Percentiles rank a stretch among this genome's conserved stretches.
Conservation (phyloP, 805 yeast species). For the Scheffersomyces lignosus region DNA sequence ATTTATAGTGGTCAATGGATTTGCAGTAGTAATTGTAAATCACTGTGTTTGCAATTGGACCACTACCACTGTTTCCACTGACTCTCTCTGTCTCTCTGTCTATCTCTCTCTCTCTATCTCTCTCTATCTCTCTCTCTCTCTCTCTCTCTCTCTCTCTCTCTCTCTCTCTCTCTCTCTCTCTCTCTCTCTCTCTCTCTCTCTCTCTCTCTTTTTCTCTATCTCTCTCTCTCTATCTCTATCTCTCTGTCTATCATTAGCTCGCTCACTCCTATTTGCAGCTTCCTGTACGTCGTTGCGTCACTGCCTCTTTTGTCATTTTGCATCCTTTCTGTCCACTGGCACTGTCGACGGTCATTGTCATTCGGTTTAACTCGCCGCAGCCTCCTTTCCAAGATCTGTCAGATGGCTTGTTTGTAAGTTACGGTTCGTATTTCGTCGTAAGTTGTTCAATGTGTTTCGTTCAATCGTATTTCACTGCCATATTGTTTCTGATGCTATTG, state of each 20-base stretch:
- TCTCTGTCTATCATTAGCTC: background rate
- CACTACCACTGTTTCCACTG: too few species aligned
- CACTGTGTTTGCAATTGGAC: too few species aligned
- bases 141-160: background rate
- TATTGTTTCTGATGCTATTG: too few species aligned
- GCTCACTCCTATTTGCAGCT: too few species aligned
- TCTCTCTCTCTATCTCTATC: background rate
- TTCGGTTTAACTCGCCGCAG: too few species aligned
- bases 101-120: background rate
- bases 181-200: too few species aligned
- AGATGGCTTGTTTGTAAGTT: background rate
- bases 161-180: too few species aligned
- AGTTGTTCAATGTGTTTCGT: background rate
- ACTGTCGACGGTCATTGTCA: background rate
- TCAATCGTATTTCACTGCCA: too few species aligned
- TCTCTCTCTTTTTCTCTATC: background rate
- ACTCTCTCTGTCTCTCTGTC: background rate
- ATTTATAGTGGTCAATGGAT: too few species aligned
- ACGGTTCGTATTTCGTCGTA: background rate
- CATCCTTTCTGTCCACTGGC: background rate
- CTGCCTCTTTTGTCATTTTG: background rate
- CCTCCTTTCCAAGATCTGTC: too few species aligned
- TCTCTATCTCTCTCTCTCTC: background rate
- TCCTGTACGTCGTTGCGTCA: too few species aligned
- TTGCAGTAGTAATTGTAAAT: too few species aligned